These are phyloP conservation scores for Coccomyxa subellipsoidea DNA, from an alignment of 163 green algal species.

Conservation along the genomic window DNA sequence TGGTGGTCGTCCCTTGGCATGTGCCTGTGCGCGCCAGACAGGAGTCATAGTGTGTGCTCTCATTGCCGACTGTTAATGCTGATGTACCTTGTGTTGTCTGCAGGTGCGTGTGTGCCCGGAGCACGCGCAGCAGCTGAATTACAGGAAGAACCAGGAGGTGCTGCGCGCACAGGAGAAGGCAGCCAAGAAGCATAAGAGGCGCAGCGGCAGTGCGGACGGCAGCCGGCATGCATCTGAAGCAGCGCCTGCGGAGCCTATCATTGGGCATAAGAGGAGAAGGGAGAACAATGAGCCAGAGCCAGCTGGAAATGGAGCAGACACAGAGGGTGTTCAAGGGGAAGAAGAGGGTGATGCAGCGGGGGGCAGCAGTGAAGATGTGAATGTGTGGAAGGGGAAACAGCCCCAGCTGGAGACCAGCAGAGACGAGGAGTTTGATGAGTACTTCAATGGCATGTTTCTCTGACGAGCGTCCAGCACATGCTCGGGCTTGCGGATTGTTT, in stretches of 20 bases:
- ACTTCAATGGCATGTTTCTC: slow-evolving; percentile 35
- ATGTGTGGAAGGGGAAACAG: slow-evolving; percentile 4
- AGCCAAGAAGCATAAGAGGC: slow-evolving; percentile 9
- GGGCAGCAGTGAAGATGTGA: background rate
- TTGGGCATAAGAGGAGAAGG: background rate
- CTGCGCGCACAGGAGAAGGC: slow-evolving; percentile 34
- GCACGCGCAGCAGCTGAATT: slow-evolving; percentile 78
- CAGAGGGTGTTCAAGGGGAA: background rate
- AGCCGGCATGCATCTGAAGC: background rate
- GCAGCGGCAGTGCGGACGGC: background rate
- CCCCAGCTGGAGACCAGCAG: background rate
- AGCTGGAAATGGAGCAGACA: background rate
- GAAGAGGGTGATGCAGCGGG: background rate
- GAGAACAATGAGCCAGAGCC: background rate
- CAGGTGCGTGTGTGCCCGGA: slow-evolving; percentile 56
- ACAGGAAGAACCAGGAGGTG: slow-evolving; percentile 45
- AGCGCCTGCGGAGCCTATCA: background rate
- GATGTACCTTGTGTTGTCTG: too few species aligned
- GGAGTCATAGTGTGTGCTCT: too few species aligned
- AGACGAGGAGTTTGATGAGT: slow-evolving; percentile 25
- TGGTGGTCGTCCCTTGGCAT: too few species aligned
- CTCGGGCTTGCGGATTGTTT: too few species aligned
- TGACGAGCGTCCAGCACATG: too few species aligned
- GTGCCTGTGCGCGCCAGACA: too few species aligned
- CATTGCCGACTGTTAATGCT: too few species aligned